Evolutionary conservation across 2,329 filamentous ascomycete species (phyloP).

Genomic region (Verticillium dahliae): DNA sequence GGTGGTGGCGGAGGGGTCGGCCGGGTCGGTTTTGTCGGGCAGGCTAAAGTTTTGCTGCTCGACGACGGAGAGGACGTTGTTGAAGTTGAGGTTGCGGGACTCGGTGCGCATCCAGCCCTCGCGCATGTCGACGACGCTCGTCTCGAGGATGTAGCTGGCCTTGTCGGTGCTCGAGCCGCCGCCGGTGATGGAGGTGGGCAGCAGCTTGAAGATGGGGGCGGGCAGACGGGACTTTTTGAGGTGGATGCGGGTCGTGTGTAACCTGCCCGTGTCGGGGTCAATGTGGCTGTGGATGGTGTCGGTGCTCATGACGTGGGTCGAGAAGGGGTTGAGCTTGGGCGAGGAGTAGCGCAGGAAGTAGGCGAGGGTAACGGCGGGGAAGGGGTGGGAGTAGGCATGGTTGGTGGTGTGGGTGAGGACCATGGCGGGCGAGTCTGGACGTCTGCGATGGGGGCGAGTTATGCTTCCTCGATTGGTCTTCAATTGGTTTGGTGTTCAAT

Average conservation of each 20-base stretch:
- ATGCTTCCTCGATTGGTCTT: too few relatives aligned
- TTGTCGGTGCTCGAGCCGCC: conserved; percentile 54
- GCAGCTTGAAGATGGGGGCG: conserved; percentile 65
- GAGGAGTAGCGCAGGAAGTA: conserved; percentile 84
- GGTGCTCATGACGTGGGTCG: conserved; percentile 73
- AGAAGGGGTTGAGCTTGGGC: conserved; percentile 67
- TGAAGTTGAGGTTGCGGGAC: conserved; percentile 75
- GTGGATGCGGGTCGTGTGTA: conserved; percentile 74
- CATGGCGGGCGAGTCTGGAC: conserved; percentile 33
- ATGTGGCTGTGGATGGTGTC: conserved; percentile 72
- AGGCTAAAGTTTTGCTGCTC: conserved; percentile 65
- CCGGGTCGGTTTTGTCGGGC: conserved; percentile 24
- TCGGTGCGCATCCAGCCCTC: conserved; percentile 81
- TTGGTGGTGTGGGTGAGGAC: conserved; percentile 59
- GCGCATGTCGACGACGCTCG: conserved; percentile 69
- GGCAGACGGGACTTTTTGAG: conserved; percentile 77
- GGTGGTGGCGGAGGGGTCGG: conserved; percentile 36
- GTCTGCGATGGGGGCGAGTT: background rate
- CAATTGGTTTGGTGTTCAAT: background rate
- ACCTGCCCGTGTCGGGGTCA: conserved; percentile 65
- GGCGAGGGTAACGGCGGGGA: conserved; percentile 78
- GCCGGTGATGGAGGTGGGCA: conserved; percentile 64
- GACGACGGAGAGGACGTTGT: conserved; percentile 70
- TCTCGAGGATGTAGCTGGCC: conserved; percentile 76
- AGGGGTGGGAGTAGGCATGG: conserved; percentile 73